phyloP scores from a whole-genome alignment of 2,329 filamentous ascomycete genomes.

The Talaromyces albobiverticillius region DNA sequence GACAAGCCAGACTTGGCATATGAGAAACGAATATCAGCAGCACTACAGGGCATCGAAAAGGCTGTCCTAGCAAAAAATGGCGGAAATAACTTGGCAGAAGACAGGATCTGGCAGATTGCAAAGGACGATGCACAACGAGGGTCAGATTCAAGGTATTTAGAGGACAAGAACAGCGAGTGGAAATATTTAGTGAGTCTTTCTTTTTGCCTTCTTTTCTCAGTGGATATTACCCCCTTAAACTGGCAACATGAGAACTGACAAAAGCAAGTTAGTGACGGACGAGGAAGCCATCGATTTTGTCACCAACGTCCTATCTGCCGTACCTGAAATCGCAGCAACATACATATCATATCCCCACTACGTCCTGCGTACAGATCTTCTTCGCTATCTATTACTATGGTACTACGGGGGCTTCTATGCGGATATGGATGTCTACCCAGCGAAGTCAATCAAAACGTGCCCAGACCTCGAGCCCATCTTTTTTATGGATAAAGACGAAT shows the following conservation, averaged over 20 bases:
- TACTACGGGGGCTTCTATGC: conserved; percentile 36
- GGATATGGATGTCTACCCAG: conserved; percentile 31
- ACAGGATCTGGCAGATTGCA: conserved; percentile 32
- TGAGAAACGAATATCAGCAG: conserved; percentile 23
- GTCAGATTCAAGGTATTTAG: conserved; percentile 25
- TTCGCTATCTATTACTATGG: conserved; percentile 36
- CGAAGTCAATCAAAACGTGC: conserved; percentile 26
- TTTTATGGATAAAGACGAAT: neutral
- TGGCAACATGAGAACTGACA: neutral
- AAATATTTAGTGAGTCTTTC: conserved; percentile 21
- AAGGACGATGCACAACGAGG: conserved; percentile 21
- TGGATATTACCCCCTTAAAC: neutral
- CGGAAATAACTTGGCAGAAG: conserved; percentile 12
- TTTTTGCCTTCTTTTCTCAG: neutral
- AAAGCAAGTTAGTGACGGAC: conserved; percentile 25
- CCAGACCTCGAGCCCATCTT: conserved; percentile 20
- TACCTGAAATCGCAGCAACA: conserved; percentile 25
- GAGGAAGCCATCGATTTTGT: conserved; percentile 27
- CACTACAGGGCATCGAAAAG: conserved; percentile 24
- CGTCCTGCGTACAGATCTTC: conserved; percentile 50
- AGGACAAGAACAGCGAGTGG: conserved; percentile 28
- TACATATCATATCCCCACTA: conserved; percentile 42
- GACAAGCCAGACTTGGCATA: conserved; percentile 26
- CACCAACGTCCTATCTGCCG: conserved; percentile 20
- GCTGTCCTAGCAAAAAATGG: conserved; percentile 14